Base-by-base conservation (phyloP, 2,329 filamentous ascomycete genomes). In the Trichocomaceae sp. region DNA sequence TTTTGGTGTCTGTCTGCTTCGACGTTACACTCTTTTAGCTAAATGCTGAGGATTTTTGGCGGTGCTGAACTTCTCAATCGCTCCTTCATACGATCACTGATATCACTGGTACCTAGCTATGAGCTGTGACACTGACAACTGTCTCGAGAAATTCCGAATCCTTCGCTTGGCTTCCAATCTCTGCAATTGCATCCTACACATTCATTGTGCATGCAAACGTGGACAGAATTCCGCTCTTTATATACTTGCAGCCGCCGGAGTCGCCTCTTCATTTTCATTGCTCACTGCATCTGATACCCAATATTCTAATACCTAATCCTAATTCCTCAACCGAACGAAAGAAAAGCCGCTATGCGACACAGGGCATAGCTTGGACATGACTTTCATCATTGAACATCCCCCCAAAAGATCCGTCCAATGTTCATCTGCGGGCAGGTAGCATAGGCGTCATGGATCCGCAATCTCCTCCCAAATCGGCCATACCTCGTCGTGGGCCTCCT, bases 401-500 rank as follows among this genome's bases (percentile, higher is more conserved):
- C 8, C 5, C 15, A 37, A 19, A 20, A 20, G 23, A 20, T 47
- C 44, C 31, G 33, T 42, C 51, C 44, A 19, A 47, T 53, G 51
- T 47, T 39, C 44, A 51, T 48, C 44, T 46, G 48, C 54, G 33
- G 48, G 44, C 23, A 47, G 44, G 19, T 51, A 47, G 45, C 49
- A 52, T 33, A 37, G 45, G 44, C 50, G 39, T 35, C 48, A 59
- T 59, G 58, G 58, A 56, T 55, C 48, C 50, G 45, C 47, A 46
- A 45, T 46, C 51, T 15, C 35, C 51, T 17, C 56, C 53, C 52
- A 55, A 51, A 41, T 66, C 69, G 31, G 64, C 71, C 52, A 67
- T 68, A 48, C 65, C 70, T 59, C 69, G 71, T 50, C 64, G 70
- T 62, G 70, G 70, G 29, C 68, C 67, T 52, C 67, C 52, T 46